These are phyloP conservation scores for Talaromyces nanjingensis DNA, from an alignment of 495 filamentous ascomycete species.

Conservation along the genomic window DNA sequence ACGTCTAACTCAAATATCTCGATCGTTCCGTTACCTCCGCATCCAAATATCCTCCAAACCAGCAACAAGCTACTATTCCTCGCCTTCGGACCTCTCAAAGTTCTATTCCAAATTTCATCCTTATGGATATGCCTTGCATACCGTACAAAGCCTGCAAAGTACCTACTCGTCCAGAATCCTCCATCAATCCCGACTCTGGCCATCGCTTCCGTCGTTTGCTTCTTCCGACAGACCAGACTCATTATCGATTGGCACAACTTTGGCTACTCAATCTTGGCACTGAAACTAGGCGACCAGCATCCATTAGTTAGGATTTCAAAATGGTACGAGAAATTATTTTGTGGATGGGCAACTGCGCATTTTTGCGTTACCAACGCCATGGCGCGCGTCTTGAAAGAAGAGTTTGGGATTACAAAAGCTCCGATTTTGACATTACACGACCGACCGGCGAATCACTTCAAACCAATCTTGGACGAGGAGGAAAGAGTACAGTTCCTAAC, in stretches of 20 bases:
- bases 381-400: slow-evolving; percentile 59
- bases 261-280: slow-evolving; percentile 86
- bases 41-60: slow-evolving; percentile 57
- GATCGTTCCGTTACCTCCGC: slow-evolving; percentile 56
- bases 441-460: slow-evolving; percentile 75
- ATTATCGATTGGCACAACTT: slow-evolving; percentile 99
- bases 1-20: slow-evolving; percentile 54
- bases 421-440: slow-evolving; percentile 78
- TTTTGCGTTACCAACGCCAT: slow-evolving; percentile 88
- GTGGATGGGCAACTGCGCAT: slow-evolving; percentile 61
- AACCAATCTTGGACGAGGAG: slow-evolving; percentile 47
- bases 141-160: slow-evolving; percentile 60
- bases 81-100: slow-evolving; percentile 76
- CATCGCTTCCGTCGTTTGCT: slow-evolving; percentile 64
- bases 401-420: slow-evolving; percentile 50
- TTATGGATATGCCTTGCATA: slow-evolving; percentile 69
- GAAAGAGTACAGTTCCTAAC: slow-evolving; percentile 52
- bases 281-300: slow-evolving; percentile 55
- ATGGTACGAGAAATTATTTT: slow-evolving; percentile 67
- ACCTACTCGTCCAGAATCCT: slow-evolving; percentile 90
- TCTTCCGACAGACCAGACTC: slow-evolving; percentile 70
- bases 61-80: slow-evolving; percentile 71
- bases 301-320: slow-evolving; percentile 69
- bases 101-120: slow-evolving; percentile 67
- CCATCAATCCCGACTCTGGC: slow-evolving; percentile 88